Percentiles rank a stretch among this genome's conserved stretches.
These are phyloP conservation scores for Penicillium manginii DNA, from an alignment of 495 filamentous ascomycete genomes.

Conservation along the genomic window DNA sequence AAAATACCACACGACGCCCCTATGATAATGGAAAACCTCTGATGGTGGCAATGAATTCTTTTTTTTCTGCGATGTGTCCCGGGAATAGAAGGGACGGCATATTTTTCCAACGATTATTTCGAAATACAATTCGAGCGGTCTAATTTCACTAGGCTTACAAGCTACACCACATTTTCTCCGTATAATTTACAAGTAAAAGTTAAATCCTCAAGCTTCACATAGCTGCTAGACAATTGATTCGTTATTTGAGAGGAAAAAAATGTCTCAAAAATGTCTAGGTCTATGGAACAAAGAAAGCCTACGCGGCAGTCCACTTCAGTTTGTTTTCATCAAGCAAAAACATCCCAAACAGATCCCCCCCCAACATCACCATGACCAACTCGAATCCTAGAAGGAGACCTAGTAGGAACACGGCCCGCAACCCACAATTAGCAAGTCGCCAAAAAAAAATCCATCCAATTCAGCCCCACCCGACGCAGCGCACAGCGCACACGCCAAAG, in stretches of 20 bases:
- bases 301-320: too few relatives aligned
- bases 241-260: too few relatives aligned
- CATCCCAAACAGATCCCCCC: neutral
- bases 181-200: too few relatives aligned
- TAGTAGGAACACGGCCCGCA: slow-evolving; percentile 16
- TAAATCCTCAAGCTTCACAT: too few relatives aligned
- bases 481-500: slow-evolving; percentile 13
- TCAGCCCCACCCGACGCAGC: slow-evolving; percentile 33
- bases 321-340: neutral
- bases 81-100: slow-evolving; percentile 25
- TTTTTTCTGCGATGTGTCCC: slow-evolving; percentile 26
- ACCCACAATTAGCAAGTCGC: slow-evolving; percentile 46
- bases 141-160: neutral
- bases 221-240: too few relatives aligned
- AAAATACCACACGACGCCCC: slow-evolving; percentile 31
- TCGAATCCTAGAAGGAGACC: slow-evolving; percentile 14
- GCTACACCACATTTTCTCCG: too few relatives aligned
- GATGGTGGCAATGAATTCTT: slow-evolving; percentile 38
- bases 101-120: slow-evolving; percentile 18
- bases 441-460: slow-evolving; percentile 26
- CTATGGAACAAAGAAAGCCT: too few relatives aligned
- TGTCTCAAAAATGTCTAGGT: too few relatives aligned
- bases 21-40: slow-evolving; percentile 41
- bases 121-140: slow-evolving; percentile 10
- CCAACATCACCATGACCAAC: neutral